phyloP scores from a whole-genome alignment of 2,329 filamentous ascomycete genomes.

The Colletotrichum sp. region DNA sequence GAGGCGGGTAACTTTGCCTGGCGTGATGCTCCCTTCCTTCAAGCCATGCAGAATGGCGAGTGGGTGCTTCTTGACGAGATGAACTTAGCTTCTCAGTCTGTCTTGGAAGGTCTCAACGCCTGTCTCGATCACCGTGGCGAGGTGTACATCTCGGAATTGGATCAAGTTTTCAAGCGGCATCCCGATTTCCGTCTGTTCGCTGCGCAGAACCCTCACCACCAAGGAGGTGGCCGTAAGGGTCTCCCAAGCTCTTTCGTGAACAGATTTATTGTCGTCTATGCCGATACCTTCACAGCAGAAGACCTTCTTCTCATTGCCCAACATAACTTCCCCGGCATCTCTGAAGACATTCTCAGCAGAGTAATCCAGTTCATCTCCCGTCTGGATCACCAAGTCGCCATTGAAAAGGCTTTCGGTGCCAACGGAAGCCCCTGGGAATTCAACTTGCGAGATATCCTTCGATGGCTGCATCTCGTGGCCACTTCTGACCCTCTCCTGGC shows the following conservation, averaged over 20 bases:
- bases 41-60: slow-evolving; percentile 94
- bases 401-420: slow-evolving; percentile 61
- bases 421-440: slow-evolving; percentile 91
- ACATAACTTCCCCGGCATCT: slow-evolving; percentile 74
- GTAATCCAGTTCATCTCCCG: slow-evolving; percentile 82
- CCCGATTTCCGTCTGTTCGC: slow-evolving; percentile 93
- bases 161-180: slow-evolving; percentile 91
- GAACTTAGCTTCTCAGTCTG: slow-evolving; percentile 96
- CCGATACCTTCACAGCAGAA: slow-evolving; percentile 82
- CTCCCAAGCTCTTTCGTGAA: slow-evolving; percentile 96
- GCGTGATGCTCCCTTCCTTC: slow-evolving; percentile 93
- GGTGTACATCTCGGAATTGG: slow-evolving; percentile 93
- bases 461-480: slow-evolving; percentile 80
- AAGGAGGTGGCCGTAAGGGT: slow-evolving; percentile 94
- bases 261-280: slow-evolving; percentile 96
- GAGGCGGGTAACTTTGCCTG: slow-evolving; percentile 91
- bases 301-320: slow-evolving; percentile 85
- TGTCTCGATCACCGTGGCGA: slow-evolving; percentile 96
- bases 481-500: slow-evolving; percentile 65
- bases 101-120: slow-evolving; percentile 94
- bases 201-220: slow-evolving; percentile 96
- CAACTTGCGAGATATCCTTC: slow-evolving; percentile 86
- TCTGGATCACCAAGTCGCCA: slow-evolving; percentile 75
- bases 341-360: slow-evolving; percentile 62
- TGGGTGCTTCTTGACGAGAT: slow-evolving; percentile 99